A percentile compares a stretch with the other conserved stretches of the same genome.
Evolutionary conservation across 2,329 filamentous ascomycete species (phyloP).

Genomic region (Nemania sp.): DNA sequence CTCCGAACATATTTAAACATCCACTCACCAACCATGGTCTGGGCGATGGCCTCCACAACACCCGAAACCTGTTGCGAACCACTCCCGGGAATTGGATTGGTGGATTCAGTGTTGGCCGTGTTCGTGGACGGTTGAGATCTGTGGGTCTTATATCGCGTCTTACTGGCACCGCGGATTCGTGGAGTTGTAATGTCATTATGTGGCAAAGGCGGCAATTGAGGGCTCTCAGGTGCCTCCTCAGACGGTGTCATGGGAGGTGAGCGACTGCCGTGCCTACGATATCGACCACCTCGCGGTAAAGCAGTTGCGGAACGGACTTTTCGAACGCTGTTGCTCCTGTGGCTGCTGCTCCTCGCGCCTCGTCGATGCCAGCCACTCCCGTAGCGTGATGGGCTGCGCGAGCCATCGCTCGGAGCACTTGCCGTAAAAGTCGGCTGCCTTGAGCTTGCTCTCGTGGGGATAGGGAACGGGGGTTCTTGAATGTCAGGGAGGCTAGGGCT

Average conservation of each 20-base stretch:
- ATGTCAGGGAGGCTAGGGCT: constrained; percentile 68
- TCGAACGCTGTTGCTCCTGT: constrained; percentile 67
- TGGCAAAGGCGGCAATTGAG: constrained; percentile 72
- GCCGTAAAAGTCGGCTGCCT: constrained; percentile 69
- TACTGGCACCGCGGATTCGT: constrained; percentile 48
- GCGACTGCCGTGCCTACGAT: constrained; percentile 57
- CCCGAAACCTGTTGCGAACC: constrained; percentile 70
- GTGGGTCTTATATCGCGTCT: constrained; percentile 50
- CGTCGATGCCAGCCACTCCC: constrained; percentile 61
- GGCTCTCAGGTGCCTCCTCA: constrained; percentile 70
- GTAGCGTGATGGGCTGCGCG: constrained; percentile 71
- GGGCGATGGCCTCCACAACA: constrained; percentile 94
- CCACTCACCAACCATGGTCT: constrained; percentile 98
- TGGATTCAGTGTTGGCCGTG: constrained; percentile 54
- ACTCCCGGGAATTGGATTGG: constrained; percentile 56
- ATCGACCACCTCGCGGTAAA: constrained; percentile 61
- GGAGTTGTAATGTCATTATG: constrained; percentile 72
- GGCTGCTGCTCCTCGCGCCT: constrained; percentile 52
- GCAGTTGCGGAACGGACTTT: constrained; percentile 85
- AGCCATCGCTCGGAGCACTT: constrained; percentile 72
- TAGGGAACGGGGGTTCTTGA: constrained; percentile 81
- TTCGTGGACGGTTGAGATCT: constrained; percentile 64
- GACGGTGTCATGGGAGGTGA: constrained; percentile 71
- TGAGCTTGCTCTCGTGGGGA: constrained; percentile 87
- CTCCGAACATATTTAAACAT: constrained; percentile 90